A percentile compares a stretch with the other conserved stretches of the same genome.
phyloP scores from a whole-genome alignment of 2,329 filamentous ascomycete species.

The Phialemonium atrogriseum region DNA sequence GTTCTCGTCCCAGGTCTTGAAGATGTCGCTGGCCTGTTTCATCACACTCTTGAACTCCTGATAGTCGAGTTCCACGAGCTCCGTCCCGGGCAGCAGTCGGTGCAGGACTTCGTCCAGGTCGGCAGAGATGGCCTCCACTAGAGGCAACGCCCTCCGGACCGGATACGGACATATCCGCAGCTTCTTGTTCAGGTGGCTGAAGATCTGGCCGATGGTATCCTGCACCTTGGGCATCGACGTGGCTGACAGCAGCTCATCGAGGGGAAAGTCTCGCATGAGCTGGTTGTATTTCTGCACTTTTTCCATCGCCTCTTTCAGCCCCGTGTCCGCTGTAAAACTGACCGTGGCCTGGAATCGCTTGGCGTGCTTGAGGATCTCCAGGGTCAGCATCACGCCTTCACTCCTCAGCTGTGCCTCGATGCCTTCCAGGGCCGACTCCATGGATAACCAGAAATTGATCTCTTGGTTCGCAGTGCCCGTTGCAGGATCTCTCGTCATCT shows the following conservation, averaged over 20 bases:
- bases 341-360: slow-evolving; percentile 98
- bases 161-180: slow-evolving; percentile 93
- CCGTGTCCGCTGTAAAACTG: slow-evolving; percentile 93
- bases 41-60: slow-evolving; percentile 83
- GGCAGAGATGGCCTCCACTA: slow-evolving; percentile 95
- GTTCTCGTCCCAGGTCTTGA: slow-evolving; percentile 89
- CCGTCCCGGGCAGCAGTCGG: slow-evolving; percentile 73
- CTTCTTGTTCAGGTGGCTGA: slow-evolving; percentile 95
- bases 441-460: slow-evolving; percentile 98
- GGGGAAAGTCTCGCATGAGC: slow-evolving; percentile 94
- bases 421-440: slow-evolving; percentile 87
- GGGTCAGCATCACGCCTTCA: slow-evolving; percentile 80
- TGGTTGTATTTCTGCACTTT: slow-evolving; percentile 98
- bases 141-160: slow-evolving; percentile 77
- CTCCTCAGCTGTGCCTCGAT: slow-evolving; percentile 85
- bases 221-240: slow-evolving; percentile 82
- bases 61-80: slow-evolving; percentile 87
- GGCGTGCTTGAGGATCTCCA: slow-evolving; percentile 92
- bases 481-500: slow-evolving; percentile 77
- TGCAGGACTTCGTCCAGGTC: slow-evolving; percentile 86
- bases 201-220: slow-evolving; percentile 83
- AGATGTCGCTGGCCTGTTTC: slow-evolving; percentile 75
- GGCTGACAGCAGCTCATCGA: slow-evolving; percentile 89
- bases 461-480: slow-evolving; percentile 83
- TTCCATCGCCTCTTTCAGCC: slow-evolving; percentile 90